Base-by-base conservation (phyloP, 106 monocot genomes). In the Vanilla planifolia region DNA sequence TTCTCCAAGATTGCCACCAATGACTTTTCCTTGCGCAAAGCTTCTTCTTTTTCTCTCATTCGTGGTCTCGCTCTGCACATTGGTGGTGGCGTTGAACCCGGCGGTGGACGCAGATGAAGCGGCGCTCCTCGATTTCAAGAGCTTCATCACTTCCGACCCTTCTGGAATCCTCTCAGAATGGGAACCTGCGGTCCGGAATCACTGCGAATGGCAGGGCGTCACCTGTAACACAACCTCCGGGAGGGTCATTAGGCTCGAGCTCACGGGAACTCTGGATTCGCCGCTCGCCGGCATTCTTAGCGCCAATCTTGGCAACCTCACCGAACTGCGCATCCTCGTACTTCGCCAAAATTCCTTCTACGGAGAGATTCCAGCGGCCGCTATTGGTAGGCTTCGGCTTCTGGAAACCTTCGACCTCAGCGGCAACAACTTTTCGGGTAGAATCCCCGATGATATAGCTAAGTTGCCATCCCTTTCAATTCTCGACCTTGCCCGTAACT, bases 171-270 rank as follows among this genome's bases (percentile, higher is more conserved):
- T 81, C 29, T 62, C 80, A 45, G 30, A 28, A 29, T 78, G 78
- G 78, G 46, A 48, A 41, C 67, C 60, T 13, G 17, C 51, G n/a
- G 7, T 19, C 19, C 2, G 29, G n/a, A 24, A 30, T 52, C 75
- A 78, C 68, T 83, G 83, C 71, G 24, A 24, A 2, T 83, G 83
- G 83, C 48, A 46, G 27, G 83, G 83, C 43, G 64, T 83, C 74
- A 25, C 71, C 39, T 83, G 83, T 43, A 34, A 67, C 52, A 14
- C 5, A n/a, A 11, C 17, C 27, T 77, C 66, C 57, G 50, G 62
- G 34, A 68, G 67, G 36, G 83, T 83, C 28, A 67, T 43, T 9
- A 27, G 61, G 3, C 74, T 83, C 35, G 59, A 74, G 37, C 75
- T 84, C 75, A 34, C 72, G 56, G 67, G 48, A 43, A 14, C 40